These are phyloP conservation scores for Gossypium lobatum DNA, from an alignment of 441 rosid species.

Conservation along the genomic window DNA sequence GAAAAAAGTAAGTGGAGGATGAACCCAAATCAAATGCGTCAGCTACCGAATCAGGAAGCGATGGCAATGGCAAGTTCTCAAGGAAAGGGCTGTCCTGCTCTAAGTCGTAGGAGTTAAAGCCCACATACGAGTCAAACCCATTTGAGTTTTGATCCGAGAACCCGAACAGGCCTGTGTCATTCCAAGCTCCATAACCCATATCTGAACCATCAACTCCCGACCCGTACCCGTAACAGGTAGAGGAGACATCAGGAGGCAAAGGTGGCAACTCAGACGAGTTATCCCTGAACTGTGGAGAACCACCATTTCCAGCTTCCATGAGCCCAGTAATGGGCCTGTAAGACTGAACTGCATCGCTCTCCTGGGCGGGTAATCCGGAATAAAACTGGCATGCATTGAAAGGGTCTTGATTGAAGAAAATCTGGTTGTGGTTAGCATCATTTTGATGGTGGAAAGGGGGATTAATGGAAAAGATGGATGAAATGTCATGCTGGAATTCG, in stretches of 20 bases:
- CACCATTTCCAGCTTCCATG: conserved; percentile 16
- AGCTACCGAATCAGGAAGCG: conserved; percentile 19
- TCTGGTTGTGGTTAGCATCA: conserved; percentile 19
- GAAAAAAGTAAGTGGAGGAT: conserved; percentile 32
- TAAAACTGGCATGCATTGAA: conserved; percentile 13
- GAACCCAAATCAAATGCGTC: conserved; percentile 41
- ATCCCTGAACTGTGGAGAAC: conserved; percentile 16
- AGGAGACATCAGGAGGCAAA: conserved; percentile 57
- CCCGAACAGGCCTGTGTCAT: conserved; percentile 21
- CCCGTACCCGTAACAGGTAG: conserved; percentile 37
- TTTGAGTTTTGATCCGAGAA: conserved; percentile 12
- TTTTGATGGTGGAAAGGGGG: conserved; percentile 6
- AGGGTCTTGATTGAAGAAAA: conserved; percentile 25
- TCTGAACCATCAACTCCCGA: conserved; percentile 23
- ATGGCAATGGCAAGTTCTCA: conserved; percentile 14
- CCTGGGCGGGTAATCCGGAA: conserved; percentile 15
- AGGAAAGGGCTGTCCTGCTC: conserved; percentile 25
- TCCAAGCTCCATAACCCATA: conserved; percentile 34
- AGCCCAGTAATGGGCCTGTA: conserved; percentile 31
- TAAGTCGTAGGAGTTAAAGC: conserved; percentile 22
- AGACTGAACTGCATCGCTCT: conserved; percentile 17
- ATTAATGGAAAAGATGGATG: conserved; percentile 37
- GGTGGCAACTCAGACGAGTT: conserved; percentile 58
- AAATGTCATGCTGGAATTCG: conserved; percentile 42
- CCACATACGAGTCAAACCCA: conserved; percentile 15